Base-by-base conservation (phyloP, 352 stramenopile species). In the Saprolegnia parasitica region DNA sequence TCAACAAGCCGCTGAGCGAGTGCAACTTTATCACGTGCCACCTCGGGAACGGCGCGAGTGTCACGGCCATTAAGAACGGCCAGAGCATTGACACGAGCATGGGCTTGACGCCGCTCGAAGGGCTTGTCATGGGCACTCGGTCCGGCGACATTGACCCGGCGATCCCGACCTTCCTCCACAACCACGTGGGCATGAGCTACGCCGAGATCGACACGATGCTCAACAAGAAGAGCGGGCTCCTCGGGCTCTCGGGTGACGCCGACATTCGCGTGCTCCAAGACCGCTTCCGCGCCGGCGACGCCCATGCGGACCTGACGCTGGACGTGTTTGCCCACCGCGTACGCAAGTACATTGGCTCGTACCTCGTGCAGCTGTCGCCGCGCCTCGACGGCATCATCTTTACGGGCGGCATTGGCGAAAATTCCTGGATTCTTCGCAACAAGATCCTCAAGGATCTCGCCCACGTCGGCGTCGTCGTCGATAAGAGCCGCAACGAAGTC, bases 71-170 rank as follows among this genome's bases (percentile, higher is more conserved):
- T 46, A 74, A 72, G 2, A 74, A 90, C 26, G 90, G 89, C 23
- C 76, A 83, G 57, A 91, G 75, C 64, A 83, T 96, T 70, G 90
- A 97, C 74, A 97, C 90, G 24, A 90, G 81, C 50, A 97, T 97
- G 90, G 90, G 89, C 10, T 81, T 97, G 71, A 96, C 88, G 50
- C 90, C 90, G 13, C 78, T 96, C 8, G 86, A 93, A 57, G 90
- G 90, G 0, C 78, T 97, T 1, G 77, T 96, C 54, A 97, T 97
- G 90, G 89, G 88, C 60, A 96, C 90, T 56, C 87, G 90, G 37
- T 89, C 78, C 63, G 90, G 90, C 32, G 86, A 94, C 65, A 76
- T 96, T 11, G 90, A 97, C 76, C 84, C 88, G 13, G 86, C 82
- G n/a, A 73, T 97, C 15, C 78, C 92, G 65, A 76, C 81, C 24